Base-by-base conservation (phyloP, 345 rosid genomes). In the Hevea brasiliensis region DNA sequence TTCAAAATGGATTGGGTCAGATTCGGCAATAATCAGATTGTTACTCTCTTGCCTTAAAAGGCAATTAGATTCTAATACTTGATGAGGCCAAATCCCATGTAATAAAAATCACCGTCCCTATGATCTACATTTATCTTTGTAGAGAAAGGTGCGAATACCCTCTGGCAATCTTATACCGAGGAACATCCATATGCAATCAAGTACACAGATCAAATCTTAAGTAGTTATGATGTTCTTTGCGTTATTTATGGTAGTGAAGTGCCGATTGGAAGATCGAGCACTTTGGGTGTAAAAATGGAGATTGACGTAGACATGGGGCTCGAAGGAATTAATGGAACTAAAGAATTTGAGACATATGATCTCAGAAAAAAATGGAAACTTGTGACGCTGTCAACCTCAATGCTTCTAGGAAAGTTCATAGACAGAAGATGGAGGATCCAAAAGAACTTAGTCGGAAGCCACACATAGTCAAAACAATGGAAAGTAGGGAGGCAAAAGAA, bases 311-410 rank as follows among this genome's bases (percentile, higher is more conserved):
- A 77, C 24, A 74, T 29, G 57, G 74, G 67, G 71, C 48, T 77
- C 58, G 75, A 72, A 54, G 73, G 61, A 32, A 53, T 78, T 53
- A 66, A 74, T 8, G 76, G 65, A 47, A 71, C 73, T 3, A 63
- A 57, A 14, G 85, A 81, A 74, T 68, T 76, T 61, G 76, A 78
- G 62, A 65, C 67, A 69, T 67, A 72, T 3, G 63, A 80, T 53
- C 64, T 20, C 7, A 61, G 62, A 24, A 80, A 72, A 55, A 84
- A 74, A 77, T 66, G 81, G 54, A 84, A 79, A 61, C 55, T 73
- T 9, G 53, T 47, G 50, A 47, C 69, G 41, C 72, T 79, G 65
- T 74, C 82, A 42, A 61, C 62, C 13, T 2, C 44, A 14, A 66
- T 59, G 23, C 61, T 37, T 72, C 76, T 1, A 75, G 84, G 71